Percentiles rank a stretch among this genome's conserved stretches.
phyloP scores from a whole-genome alignment of 805 yeast genomes.

The Candida koratica region DNA sequence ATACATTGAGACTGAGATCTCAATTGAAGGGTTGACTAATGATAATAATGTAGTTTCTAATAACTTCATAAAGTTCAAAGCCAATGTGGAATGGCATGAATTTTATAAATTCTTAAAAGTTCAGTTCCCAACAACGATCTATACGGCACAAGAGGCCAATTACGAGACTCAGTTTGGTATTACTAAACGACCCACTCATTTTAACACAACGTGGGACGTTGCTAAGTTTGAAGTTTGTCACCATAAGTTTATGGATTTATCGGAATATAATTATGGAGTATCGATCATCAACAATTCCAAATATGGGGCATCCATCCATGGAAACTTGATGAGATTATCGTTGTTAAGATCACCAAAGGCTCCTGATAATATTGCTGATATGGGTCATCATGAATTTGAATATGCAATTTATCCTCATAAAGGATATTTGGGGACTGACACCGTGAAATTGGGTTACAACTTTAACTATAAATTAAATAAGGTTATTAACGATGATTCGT shows the following conservation, averaged over 20 bases:
- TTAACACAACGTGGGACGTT: conserved; percentile 91
- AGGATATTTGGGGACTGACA: conserved; percentile 59
- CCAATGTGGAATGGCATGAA: conserved; percentile 79
- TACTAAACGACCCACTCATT: conserved; percentile 90
- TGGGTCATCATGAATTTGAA: conserved; percentile 79
- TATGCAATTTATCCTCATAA: conserved; percentile 83
- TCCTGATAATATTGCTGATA: conserved; percentile 93
- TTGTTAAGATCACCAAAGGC: conserved; percentile 87
- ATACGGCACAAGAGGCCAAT: conserved; percentile 63
- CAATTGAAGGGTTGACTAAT: conserved; percentile 57
- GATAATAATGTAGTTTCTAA: conserved; percentile 17
- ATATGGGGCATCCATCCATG: conserved; percentile 91
- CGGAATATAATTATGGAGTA: conserved; percentile 85
- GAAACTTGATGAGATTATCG: conserved; percentile 85
- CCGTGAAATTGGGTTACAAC: conserved; percentile 72
- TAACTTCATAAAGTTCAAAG: conserved; percentile 35
- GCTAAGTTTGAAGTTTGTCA: conserved; percentile 96
- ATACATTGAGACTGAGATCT: conserved; percentile 61
- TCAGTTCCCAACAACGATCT: conserved; percentile 87
- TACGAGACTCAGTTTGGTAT: conserved; percentile 94
- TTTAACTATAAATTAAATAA: conserved; percentile 54
- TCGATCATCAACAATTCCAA: conserved; percentile 78
- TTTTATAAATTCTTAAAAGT: conserved; percentile 85
- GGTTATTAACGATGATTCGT: conserved; percentile 4
- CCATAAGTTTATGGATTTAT: conserved; percentile 89